Conservation (phyloP, 345 rosid species). For the Salix suchowensis region DNA sequence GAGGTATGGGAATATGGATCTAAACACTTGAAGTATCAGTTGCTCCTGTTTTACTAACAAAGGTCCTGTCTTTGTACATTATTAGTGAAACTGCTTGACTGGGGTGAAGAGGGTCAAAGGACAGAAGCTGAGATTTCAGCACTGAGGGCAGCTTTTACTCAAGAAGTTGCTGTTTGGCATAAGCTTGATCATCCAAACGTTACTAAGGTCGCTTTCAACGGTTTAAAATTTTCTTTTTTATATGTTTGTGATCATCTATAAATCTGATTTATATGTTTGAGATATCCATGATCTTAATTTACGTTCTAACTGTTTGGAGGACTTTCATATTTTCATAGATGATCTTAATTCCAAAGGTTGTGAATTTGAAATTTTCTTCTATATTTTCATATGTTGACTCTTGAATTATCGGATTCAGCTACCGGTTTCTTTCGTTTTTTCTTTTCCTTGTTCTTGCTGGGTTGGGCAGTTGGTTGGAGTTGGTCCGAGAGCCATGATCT, state of each 20-base stretch:
- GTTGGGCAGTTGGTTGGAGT: background rate
- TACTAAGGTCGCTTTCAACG: slow-evolving; percentile 59
- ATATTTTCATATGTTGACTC: background rate
- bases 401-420: background rate
- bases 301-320: background rate
- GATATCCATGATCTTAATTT: background rate
- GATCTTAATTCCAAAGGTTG: background rate
- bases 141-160: slow-evolving; percentile 74
- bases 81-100: slow-evolving; percentile 92
- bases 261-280: background rate
- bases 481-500: background rate
- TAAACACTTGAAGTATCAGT: background rate
- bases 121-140: slow-evolving; percentile 84
- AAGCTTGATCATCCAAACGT: slow-evolving; percentile 97
- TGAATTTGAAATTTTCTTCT: background rate
- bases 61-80: slow-evolving; percentile 10
- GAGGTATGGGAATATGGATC: background rate
- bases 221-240: background rate
- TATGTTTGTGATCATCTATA: background rate
- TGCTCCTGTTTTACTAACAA: slow-evolving; percentile 11
- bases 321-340: background rate
- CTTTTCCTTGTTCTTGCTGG: background rate
- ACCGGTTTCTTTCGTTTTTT: background rate
- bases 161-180: slow-evolving; percentile 99
- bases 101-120: slow-evolving; percentile 99